Evolutionary conservation across 2,329 filamentous ascomycete species (phyloP).

Genomic region (Shiraia bambusicola): DNA sequence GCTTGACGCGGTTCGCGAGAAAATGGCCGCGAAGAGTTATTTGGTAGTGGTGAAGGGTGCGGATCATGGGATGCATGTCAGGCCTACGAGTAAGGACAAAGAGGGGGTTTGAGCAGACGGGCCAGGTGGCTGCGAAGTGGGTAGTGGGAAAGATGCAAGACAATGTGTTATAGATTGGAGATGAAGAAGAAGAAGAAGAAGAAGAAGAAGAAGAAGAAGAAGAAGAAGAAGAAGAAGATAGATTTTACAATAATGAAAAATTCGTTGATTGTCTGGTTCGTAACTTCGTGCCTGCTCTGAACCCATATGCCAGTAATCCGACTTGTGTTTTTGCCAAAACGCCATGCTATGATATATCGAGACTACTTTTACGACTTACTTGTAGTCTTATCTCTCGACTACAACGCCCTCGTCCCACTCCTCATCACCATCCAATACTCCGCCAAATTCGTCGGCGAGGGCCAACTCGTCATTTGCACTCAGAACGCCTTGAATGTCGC

Average conservation of each 20-base stretch:
- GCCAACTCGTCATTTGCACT: conserved; percentile 46
- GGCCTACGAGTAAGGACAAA: conserved; percentile 25
- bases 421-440: conserved; percentile 28
- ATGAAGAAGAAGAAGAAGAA: not conserved
- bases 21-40: conserved; percentile 44
- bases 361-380: conserved; percentile 6
- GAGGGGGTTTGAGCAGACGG: conserved; percentile 35
- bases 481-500: conserved; percentile 48
- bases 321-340: too few relatives aligned
- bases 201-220: conserved; percentile 3
- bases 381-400: conserved; percentile 22
- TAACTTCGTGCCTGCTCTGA: too few relatives aligned
- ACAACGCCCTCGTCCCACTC: conserved; percentile 35
- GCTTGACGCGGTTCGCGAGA: conserved; percentile 28
- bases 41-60: conserved; percentile 41
- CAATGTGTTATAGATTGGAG: conserved; percentile 9
- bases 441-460: conserved; percentile 34
- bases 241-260: too few relatives aligned
- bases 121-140: conserved; percentile 42
- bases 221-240: not conserved
- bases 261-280: too few relatives aligned
- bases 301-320: too few relatives aligned
- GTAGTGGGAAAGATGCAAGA: conserved; percentile 11
- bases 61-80: conserved; percentile 47
- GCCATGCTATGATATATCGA: too few relatives aligned